Evolutionary conservation across 2,329 filamentous ascomycete species (phyloP).

Genomic region (Fusarium globosum): DNA sequence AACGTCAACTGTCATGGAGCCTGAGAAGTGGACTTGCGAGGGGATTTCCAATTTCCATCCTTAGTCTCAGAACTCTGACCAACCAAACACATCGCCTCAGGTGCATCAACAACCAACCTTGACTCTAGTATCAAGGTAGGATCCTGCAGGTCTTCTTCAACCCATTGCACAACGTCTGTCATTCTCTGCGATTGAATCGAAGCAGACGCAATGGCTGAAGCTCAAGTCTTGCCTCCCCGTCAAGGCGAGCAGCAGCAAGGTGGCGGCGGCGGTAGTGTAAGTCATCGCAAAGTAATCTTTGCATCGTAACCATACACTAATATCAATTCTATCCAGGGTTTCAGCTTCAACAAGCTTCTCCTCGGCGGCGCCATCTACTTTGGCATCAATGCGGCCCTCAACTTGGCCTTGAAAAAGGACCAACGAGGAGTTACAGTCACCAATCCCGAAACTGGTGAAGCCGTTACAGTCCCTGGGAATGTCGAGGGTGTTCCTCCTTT

Average conservation of each 20-base stretch:
- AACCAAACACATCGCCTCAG: conserved; percentile 21
- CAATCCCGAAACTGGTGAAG: conserved; percentile 61
- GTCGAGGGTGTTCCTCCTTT: conserved; percentile 71
- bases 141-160: conserved; percentile 1
- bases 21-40: conserved; percentile 20
- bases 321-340: conserved; percentile 40
- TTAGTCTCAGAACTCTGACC: conserved; percentile 11
- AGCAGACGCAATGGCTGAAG: conserved; percentile 42
- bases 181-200: conserved; percentile 6
- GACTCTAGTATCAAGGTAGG: conserved; percentile 22
- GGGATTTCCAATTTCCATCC: conserved; percentile 30
- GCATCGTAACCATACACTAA: conserved; percentile 17
- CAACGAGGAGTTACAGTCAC: conserved; percentile 60
- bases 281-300: conserved; percentile 29
- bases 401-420: conserved; percentile 62
- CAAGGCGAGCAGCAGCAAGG: conserved; percentile 43
- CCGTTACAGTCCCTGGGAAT: conserved; percentile 65
- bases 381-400: conserved; percentile 68
- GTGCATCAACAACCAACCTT: conserved; percentile 33
- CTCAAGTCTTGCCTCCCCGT: conserved; percentile 39
- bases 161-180: conserved; percentile 2
- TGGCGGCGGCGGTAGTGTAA: conserved; percentile 45
- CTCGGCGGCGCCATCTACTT: conserved; percentile 67
- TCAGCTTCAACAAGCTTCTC: conserved; percentile 59
- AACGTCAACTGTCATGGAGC: conserved; percentile 24